These are phyloP conservation scores for Venturia oleaginea DNA, from an alignment of 2,329 filamentous ascomycete genomes.

Conservation along the genomic window DNA sequence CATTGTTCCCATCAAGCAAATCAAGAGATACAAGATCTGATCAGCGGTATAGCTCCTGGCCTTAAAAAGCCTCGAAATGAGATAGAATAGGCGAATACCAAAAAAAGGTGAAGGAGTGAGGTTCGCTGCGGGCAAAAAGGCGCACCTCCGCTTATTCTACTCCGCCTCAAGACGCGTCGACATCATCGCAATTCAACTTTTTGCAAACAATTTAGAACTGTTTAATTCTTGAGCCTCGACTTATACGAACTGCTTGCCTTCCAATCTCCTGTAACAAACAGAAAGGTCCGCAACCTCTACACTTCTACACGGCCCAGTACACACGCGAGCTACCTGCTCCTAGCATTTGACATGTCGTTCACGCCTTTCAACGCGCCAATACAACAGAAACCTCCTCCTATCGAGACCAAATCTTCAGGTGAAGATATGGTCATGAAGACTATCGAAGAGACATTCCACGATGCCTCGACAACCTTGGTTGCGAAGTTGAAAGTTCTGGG, in stretches of 20 bases:
- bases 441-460: constrained; percentile 8
- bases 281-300: background rate
- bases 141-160: background rate
- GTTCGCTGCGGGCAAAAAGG: background rate
- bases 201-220: constrained; percentile 21
- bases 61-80: too few species aligned
- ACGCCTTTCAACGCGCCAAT: constrained; percentile 8
- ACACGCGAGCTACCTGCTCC: background rate
- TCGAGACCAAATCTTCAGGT: background rate
- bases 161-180: background rate
- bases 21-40: too few species aligned
- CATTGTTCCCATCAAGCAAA: background rate
- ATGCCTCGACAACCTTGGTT: constrained; percentile 4
- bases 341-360: background rate
- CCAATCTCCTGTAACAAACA: background rate
- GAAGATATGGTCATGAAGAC: background rate
- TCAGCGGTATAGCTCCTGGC: too few species aligned
- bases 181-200: constrained; percentile 44
- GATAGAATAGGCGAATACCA: background rate
- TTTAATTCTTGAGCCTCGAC: background rate
- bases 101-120: background rate
- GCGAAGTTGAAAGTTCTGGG: constrained; percentile 1
- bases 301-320: background rate
- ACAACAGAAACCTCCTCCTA: background rate
- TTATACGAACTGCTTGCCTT: background rate